phyloP scores from a whole-genome alignment of 2,329 filamentous ascomycete genomes.

The Epichloe elymi region DNA sequence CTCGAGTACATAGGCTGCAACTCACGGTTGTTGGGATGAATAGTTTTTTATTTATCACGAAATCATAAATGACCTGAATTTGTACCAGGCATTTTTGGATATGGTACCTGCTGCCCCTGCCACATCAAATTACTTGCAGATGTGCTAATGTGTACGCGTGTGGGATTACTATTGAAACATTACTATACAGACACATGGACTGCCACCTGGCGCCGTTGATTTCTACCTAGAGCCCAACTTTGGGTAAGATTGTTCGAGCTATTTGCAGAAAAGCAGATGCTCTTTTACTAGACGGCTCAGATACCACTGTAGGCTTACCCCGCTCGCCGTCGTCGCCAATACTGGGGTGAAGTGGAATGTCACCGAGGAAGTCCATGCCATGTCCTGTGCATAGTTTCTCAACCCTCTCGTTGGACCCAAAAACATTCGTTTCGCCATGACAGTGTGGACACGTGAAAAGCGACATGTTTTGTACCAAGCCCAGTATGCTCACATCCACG shows the following conservation, averaged over 20 bases:
- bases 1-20: conserved; percentile 5
- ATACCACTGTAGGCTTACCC: conserved; percentile 81
- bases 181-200: not conserved
- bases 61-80: not conserved
- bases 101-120: conserved; percentile 4
- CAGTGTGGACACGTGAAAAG: conserved; percentile 73
- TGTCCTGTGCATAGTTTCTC: conserved; percentile 56
- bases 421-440: conserved; percentile 59
- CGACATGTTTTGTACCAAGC: conserved; percentile 87
- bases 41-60: not conserved
- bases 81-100: not conserved
- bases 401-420: conserved; percentile 55
- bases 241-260: conserved; percentile 40
- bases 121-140: not conserved
- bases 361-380: conserved; percentile 67
- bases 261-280: conserved; percentile 60
- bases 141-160: conserved; percentile 1
- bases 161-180: not conserved
- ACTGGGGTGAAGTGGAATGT: conserved; percentile 74
- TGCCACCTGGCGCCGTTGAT: not conserved
- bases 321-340: conserved; percentile 81
- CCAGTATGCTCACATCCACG: conserved; percentile 67
- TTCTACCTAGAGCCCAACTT: conserved; percentile 24
- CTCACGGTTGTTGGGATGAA: not conserved
- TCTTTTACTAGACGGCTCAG: conserved; percentile 64